Evolutionary conservation across 1,284 basidiomycete genomes (phyloP), one percentile per base, ranked within the genome.

Genomic region (Apiotrichum veenhuisii): DNA sequence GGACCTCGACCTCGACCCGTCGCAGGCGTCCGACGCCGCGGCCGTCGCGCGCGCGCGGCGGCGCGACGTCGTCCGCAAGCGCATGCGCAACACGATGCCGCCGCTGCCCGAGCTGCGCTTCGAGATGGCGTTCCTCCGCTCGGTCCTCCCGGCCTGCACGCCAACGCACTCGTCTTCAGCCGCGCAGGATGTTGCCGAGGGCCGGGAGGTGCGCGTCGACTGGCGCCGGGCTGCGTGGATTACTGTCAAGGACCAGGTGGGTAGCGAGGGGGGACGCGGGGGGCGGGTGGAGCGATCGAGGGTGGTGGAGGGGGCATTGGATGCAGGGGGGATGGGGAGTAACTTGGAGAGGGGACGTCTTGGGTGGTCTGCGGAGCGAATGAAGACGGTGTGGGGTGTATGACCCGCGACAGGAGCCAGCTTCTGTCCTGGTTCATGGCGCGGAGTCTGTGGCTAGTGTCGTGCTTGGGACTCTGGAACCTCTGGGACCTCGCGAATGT

Each of bases 51-150:
- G 49, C 44, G 54, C 46, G 41, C 51, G 52, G 64, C 57, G 48
- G 56, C 65, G 61, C 42, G 64, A 58, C 64, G 72, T 47, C 40
- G 74, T 64, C 10, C 66, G 71, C 49, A 54, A 64, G 50, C 66
- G 74, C 53, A 66, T 76, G 27, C 69, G 67, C 53, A 59, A 63
- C 26, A 64, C 57, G n/a, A 65, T 74, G 61, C 73, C 73, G 23
- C 70, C 71, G 15, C 62, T 77, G 46, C 76, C 74, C 41, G 76
- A 77, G 63, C 57, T 75, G 50, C 63, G 76, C 22, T 76, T 75
- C 52, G 76, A 77, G 64, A 71, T 75, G 66, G 74, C 60, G 64
- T 69, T 40, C 26, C 43, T 54, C 34, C 49, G 54, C 27, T 46
- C 26, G 5, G n/a, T 55, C 71, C 47, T 64, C 69, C 50, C 75